A percentile compares a stretch with the other conserved stretches of the same genome.
Evolutionary conservation across 352 stramenopile genomes (phyloP).

Genomic region (Plasmopara halstedii): DNA sequence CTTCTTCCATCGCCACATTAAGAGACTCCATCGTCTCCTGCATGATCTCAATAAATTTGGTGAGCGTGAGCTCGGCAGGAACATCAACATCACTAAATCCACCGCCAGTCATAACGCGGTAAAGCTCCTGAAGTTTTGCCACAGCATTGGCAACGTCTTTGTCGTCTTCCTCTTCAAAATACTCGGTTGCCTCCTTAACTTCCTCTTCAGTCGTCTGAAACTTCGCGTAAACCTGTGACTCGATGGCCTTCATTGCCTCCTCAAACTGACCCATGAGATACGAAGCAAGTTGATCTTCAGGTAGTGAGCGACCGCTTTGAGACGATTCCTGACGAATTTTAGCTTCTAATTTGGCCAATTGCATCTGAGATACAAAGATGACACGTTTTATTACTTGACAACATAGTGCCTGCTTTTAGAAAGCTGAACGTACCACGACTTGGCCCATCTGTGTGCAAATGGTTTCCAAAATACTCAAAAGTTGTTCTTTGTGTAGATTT

Average conservation of each 20-base stretch:
- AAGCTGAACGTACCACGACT: constrained; percentile 58
- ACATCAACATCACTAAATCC: constrained; percentile 79
- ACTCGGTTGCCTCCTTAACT: constrained; percentile 80
- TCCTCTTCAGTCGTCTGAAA: constrained; percentile 86
- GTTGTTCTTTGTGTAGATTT: constrained; percentile 82
- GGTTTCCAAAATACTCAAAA: constrained; percentile 81
- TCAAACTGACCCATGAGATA: constrained; percentile 88
- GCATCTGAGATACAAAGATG: constrained; percentile 40
- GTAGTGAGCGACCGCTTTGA: constrained; percentile 70
- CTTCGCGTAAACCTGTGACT: constrained; percentile 84
- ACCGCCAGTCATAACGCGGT: constrained; percentile 81
- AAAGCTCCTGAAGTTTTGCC: constrained; percentile 81
- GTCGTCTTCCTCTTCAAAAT: constrained; percentile 84
- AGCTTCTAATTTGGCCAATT: constrained; percentile 78
- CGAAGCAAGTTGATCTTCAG: constrained; percentile 79
- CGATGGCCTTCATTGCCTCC: constrained; percentile 86
- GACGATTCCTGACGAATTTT: constrained; percentile 86
- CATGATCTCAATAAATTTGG: constrained; percentile 88
- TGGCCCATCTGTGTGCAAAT: constrained; percentile 87
- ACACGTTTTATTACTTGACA: not conserved
- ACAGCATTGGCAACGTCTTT: constrained; percentile 80
- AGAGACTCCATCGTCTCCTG: constrained; percentile 87
- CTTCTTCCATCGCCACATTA: constrained; percentile 85
- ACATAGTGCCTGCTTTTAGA: not conserved
- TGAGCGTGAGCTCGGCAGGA: constrained; percentile 68